These are phyloP conservation scores for Fragilaria radians DNA, from an alignment of 108 stramenopile genomes.

Conservation along the genomic window DNA sequence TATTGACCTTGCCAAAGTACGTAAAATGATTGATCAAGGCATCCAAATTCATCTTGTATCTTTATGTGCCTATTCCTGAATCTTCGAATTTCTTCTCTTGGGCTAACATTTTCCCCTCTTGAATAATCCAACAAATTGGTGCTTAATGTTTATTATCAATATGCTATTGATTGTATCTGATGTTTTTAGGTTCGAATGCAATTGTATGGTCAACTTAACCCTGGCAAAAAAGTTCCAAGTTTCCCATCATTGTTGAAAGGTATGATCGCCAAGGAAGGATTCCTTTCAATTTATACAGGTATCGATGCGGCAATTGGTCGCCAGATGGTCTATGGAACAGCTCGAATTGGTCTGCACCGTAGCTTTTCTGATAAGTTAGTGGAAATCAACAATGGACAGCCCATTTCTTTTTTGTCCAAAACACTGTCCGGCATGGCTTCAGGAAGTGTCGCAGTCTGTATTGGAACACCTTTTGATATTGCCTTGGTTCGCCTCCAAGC, in stretches of 20 bases:
- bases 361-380: conserved; percentile 78
- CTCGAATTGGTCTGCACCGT: conserved; percentile 96
- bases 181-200: conserved; percentile 71
- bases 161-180: too few species aligned
- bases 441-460: conserved; percentile 94
- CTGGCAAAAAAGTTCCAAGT: conserved; percentile 78
- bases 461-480: conserved; percentile 98
- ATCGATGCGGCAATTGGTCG: conserved; percentile 95
- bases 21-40: conserved; percentile 3
- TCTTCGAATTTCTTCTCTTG: too few species aligned
- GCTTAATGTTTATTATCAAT: too few species aligned
- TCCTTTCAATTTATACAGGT: conserved; percentile 81
- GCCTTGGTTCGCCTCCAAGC: conserved; percentile 95
- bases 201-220: conserved; percentile 87
- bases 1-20: conserved; percentile 95
- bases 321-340: conserved; percentile 98
- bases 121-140: too few species aligned
- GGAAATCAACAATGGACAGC: conserved; percentile 30
- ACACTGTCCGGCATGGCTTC: conserved; percentile 86
- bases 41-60: too few species aligned
- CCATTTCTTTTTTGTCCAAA: conserved; percentile 75
- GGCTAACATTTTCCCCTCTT: too few species aligned
- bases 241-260: conserved; percentile 63
- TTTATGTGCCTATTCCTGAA: too few species aligned
- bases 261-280: conserved; percentile 79